Conservation (phyloP, 805 yeast species). For the Zygotorulaspora sp. region DNA sequence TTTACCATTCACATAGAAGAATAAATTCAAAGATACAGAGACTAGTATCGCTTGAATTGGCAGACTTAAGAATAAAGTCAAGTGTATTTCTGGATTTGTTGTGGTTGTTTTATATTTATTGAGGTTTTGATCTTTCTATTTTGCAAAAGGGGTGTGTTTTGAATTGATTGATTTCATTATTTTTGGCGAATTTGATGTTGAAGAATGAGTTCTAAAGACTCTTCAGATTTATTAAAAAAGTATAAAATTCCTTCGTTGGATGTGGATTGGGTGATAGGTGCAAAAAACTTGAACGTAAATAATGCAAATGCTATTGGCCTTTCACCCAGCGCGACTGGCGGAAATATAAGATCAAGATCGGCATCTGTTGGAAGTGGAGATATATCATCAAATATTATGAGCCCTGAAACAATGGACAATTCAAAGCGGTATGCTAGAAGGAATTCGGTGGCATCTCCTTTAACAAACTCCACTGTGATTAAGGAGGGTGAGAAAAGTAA, state of each 20-base stretch:
- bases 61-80: too few species aligned
- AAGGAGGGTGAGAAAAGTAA: not conserved
- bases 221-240: constrained; percentile 20
- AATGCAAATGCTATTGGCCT: constrained; percentile 5
- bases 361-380: constrained; percentile 13
- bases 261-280: constrained; percentile 32
- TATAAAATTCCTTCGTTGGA: constrained; percentile 25
- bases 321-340: not conserved
- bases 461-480: not conserved
- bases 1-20: too few species aligned
- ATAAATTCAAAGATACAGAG: too few species aligned
- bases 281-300: constrained; percentile 10
- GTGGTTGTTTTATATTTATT: not conserved
- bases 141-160: too few species aligned
- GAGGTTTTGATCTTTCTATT: too few species aligned
- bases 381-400: constrained; percentile 7
- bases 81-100: not conserved
- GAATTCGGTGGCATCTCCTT: constrained; percentile 6
- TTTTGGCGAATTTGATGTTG: not conserved
- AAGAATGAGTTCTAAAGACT: constrained; percentile 12
- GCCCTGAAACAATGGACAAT: not conserved
- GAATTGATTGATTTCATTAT: not conserved
- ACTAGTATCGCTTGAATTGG: too few species aligned
- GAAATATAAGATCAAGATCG: constrained; percentile 2
- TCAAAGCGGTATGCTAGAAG: constrained; percentile 4